A percentile compares a stretch with the other conserved stretches of the same genome.
phyloP scores from a whole-genome alignment of 75 land plant species.

The Larix kaempferi region DNA sequence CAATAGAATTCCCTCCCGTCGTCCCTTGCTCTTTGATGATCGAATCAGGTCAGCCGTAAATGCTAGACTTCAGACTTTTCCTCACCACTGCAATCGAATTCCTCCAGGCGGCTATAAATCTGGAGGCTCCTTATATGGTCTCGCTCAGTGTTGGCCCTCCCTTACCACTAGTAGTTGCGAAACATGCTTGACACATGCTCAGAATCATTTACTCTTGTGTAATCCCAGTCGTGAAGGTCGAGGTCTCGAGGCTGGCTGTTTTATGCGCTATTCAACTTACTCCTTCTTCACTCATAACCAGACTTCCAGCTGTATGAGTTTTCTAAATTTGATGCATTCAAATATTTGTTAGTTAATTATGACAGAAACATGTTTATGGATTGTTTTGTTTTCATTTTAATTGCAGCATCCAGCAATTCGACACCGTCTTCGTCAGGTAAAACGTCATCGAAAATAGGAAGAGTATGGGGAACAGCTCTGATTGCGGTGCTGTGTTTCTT shows the following conservation, averaged over 20 bases:
- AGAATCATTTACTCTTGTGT: slow-evolving; percentile 14
- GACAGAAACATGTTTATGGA: not conserved
- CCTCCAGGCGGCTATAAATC: no score
- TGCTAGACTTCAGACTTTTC: no score
- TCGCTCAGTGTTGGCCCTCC: slow-evolving; percentile 29
- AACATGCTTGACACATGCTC: slow-evolving; percentile 15
- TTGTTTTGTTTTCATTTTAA: not conserved
- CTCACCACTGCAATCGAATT: no score
- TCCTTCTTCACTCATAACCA: slow-evolving; percentile 14
- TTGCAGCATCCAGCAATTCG: no score
- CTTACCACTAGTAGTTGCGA: slow-evolving; percentile 9
- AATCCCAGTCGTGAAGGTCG: slow-evolving; percentile 19
- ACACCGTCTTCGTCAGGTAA: no score
- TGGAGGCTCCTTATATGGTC: slow-evolving; percentile 15
- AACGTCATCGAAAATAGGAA: no score
- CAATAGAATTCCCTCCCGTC: no score
- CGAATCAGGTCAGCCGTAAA: no score
- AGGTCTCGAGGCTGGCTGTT: slow-evolving; percentile 31
- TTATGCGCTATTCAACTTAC: slow-evolving; percentile 23
- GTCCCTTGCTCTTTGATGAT: no score
- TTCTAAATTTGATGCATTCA: not conserved
- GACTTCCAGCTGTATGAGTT: not conserved
- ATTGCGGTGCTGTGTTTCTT: no score
- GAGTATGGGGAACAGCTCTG: no score
- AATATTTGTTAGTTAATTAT: not conserved